Base-by-base conservation (phyloP, 495 filamentous ascomycete genomes). In the Penicillium cinerascens region DNA sequence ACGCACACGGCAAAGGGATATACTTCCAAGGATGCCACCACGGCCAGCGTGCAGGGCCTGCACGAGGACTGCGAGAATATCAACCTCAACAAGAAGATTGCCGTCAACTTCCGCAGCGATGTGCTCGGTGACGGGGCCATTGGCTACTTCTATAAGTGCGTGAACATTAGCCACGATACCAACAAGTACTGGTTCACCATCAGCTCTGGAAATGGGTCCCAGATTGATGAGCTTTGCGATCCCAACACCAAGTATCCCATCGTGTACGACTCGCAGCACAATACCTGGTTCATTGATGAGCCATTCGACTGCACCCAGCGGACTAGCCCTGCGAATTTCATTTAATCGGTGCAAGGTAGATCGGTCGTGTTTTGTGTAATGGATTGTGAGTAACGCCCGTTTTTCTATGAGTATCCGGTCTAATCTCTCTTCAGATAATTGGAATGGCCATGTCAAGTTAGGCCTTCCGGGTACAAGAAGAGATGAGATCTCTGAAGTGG, bases 111-210 rank as follows among this genome's bases (percentile, higher is more conserved):
- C 63, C 63, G 63, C 44, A 65, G 56, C 26, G 63, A 65, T 35
- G 56, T 65, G 0, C 42, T 65, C 10, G 63, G 63, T 6, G 16
- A 51, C 1, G 63, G 63, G 6, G 40, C 60, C 8, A 56, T 47
- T 8, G 63, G 63, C 5, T 65, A 51, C 43, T 65, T 65, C 46
- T 65, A 63, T 43, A 65, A 63, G 49, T 65, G 63, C 37, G 63
- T 63, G 54, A 54, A 56, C 23, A 52, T 63, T 41, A 56, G 51
- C 36, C 41, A 42, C 13, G 56, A 63, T 25, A 65, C 63, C 49
- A 65, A 65, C 25, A 43, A 51, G 25, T 65, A 65, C 38, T 65
- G 63, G 63, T 65, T 65, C 18, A 65, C 63, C 18, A 56, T 65
- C 41, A 65, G 59, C 51, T 54, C 59, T 35, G 56, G 51, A 1